Percentiles rank a stretch among this genome's conserved stretches.
Evolutionary conservation across 2,329 filamentous ascomycete species (phyloP).

Genomic region (Fusarium incarnatum): DNA sequence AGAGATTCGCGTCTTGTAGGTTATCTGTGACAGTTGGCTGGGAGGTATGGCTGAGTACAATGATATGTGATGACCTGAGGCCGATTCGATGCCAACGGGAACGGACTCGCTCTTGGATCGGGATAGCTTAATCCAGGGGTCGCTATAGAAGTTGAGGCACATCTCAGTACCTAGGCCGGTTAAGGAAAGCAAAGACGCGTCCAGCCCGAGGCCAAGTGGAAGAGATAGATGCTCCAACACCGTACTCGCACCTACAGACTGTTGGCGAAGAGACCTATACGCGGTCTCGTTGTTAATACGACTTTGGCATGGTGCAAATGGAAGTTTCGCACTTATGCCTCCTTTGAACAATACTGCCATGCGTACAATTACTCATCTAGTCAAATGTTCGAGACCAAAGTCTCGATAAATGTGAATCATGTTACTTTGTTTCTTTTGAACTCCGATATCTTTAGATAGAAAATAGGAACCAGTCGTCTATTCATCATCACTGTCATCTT

Average conservation of each 20-base stretch:
- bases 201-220: background rate
- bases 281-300: background rate
- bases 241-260: background rate
- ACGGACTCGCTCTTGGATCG: background rate
- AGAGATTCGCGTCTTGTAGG: background rate
- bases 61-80: background rate
- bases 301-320: background rate
- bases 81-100: background rate
- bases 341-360: background rate
- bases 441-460: constrained; percentile 20
- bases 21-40: background rate
- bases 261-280: background rate
- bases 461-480: constrained; percentile 28
- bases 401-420: background rate
- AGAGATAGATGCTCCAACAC: background rate
- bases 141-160: background rate
- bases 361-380: background rate
- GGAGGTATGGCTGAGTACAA: background rate
- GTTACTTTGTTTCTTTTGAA: constrained; percentile 31
- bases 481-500: constrained; percentile 67
- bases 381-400: background rate
- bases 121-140: background rate
- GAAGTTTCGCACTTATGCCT: background rate
- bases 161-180: background rate
- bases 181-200: background rate